A percentile compares a stretch with the other conserved stretches of the same genome.
These are phyloP conservation scores for Psophocarpus tetragonolobus DNA, from an alignment of 306 rosid species.

Conservation along the genomic window DNA sequence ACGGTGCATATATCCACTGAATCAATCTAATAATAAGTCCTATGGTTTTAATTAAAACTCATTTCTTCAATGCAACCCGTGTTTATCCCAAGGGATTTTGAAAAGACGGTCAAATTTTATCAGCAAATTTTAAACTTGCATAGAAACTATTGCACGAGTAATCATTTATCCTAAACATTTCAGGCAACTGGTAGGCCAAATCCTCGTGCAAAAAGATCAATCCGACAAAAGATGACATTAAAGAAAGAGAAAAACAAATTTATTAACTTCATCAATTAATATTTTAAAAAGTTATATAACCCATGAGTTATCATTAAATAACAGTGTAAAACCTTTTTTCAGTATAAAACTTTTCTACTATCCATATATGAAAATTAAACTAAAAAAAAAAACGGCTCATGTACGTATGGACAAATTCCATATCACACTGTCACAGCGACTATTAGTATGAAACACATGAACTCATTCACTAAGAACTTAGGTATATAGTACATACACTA, in stretches of 20 bases:
- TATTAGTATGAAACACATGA: constrained; percentile 13
- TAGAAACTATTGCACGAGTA: neutral
- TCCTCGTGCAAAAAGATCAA: constrained; percentile 4
- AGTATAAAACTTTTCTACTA: too few relatives aligned
- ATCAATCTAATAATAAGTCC: neutral
- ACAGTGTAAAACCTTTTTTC: too few relatives aligned
- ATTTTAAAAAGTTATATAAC: too few relatives aligned
- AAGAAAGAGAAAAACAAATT: too few relatives aligned
- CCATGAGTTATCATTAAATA: too few relatives aligned
- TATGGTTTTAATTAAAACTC: neutral
- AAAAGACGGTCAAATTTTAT: neutral
- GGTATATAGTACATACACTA: constrained; percentile 27
- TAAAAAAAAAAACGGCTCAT: too few relatives aligned
- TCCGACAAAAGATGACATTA: neutral
- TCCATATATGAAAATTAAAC: too few relatives aligned
- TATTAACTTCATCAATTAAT: too few relatives aligned
- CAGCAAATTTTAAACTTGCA: neutral
- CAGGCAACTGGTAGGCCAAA: neutral
- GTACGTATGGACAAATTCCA: neutral
- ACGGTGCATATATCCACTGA: neutral
- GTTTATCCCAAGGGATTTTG: neutral
- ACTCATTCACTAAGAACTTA: constrained; percentile 6
- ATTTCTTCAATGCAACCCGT: neutral
- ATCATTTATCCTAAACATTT: neutral
- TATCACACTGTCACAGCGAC: constrained; percentile 1